Evolutionary conservation across 768 basidiomycete genomes (phyloP), one percentile per base, ranked within the genome.

Genomic region (Lactarius vividus): DNA sequence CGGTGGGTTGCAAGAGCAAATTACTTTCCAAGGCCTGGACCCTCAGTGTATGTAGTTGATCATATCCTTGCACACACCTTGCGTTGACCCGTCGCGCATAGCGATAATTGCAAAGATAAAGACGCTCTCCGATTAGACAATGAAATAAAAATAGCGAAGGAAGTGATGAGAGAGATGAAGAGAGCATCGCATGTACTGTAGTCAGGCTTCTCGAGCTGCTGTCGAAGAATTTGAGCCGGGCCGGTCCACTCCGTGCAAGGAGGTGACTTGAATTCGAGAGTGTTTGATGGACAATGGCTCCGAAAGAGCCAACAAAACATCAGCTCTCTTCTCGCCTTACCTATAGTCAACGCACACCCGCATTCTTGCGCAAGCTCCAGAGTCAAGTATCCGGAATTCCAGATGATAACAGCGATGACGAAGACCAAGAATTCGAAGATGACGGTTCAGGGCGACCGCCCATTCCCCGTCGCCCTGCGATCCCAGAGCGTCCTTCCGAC

Each of bases 1-100:
- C 65, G 84, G 84, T 73, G 92, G 93, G 59, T 79, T 95, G 63
- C 84, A 85, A 78, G 92, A 95, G 76, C 92, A 92, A 79, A 91
- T 95, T 74, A 88, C 88, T 39, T 80, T 84, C 78, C 92, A 94
- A 76, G 84, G 85, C 49, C 82, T 94, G n/a, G 92, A 89, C 72
- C 83, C 91, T 31, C 83, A 89, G 75, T 85, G 89, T 91, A 72
- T 57, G 88, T 79, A 4, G 33, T 52, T 20, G n/a, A 3, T 59
- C 33, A 31, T 52, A 33, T 4, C 23, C 28, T 18, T 54, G 65
- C 46, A 66, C 13, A 3, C n/a, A 42, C 4, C 23, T 28, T 13
- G 3, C n/a, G 3, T 20, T 57, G 37, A 57, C 55, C 35, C 52
- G 28, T 56, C 28, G 26, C 57, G 15, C 57, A 13, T 13, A 83